Evolutionary conservation across 2,329 filamentous ascomycete species (phyloP), one percentile per base, ranked within the genome.

Genomic region (Trichophyton equinum): DNA sequence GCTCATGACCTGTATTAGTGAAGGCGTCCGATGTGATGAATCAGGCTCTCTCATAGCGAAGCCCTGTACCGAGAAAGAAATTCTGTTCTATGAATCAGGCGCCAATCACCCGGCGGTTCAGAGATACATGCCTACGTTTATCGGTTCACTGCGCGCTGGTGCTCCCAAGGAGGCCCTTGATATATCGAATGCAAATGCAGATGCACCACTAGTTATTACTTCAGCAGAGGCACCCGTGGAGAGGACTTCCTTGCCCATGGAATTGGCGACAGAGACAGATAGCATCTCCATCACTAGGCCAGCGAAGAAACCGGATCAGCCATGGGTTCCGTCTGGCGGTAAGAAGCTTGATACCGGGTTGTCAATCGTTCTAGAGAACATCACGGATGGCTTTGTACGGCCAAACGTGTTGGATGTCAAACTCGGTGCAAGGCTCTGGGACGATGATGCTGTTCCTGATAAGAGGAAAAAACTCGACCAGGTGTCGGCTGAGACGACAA

Each of bases 351-450:
- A 83, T 25, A 96, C 91, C 0, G 85, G 91, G 60, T 79, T 84
- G 60, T 88, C 89, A 1, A 85, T 96, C 18, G 91, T 95, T 11
- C 78, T 97, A 30, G 87, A 91, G 70, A 96, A 96, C 71, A 82
- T 89, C 5, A 85, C 90, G 0, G 81, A 83, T 65, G 90, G 89
- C 0, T 97, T 91, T 77, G 83, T 82, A 68, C 82, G 83, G 62
- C 90, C 94, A 5, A 97, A 96, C 67, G 90, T 99, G 6, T 78
- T 99, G 62, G 94, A 99, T 70, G 83, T 95, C 65, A 99, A 99
- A 76, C 83, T 99, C 20, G 94, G 94, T 49, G 81, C 85, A 57
- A 82, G 89, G 36, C 77, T 99, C 4, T 97, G 91, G 87, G 92
- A 89, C 13, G 89, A 95, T 42, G 78, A 78, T 63, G 82, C 85